phyloP scores from a whole-genome alignment of 73 alveolate species.

The Paramecium pentaurelia region DNA sequence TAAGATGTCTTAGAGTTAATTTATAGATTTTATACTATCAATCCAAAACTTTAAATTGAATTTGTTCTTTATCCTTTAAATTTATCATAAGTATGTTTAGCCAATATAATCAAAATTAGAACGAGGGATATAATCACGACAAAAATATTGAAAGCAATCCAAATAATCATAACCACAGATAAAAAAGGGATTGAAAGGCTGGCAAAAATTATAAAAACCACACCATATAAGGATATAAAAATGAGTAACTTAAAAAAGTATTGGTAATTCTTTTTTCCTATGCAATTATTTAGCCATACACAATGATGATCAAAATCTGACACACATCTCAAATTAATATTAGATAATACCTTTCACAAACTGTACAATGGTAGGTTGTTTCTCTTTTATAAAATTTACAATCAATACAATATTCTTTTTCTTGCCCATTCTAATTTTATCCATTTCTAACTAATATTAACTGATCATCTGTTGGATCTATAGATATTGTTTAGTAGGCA shows the following conservation, averaged over 20 bases:
- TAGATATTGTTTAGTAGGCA: not conserved
- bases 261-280: slow-evolving; percentile 39
- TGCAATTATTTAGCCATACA: slow-evolving; percentile 60
- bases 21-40: not conserved
- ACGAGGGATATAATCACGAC: not conserved
- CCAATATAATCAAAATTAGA: not conserved
- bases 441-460: not conserved
- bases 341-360: slow-evolving; percentile 3
- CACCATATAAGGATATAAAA: not conserved
- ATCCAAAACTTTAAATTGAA: too few species aligned
- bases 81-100: not conserved
- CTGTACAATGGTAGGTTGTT: slow-evolving; percentile 8
- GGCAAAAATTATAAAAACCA: not conserved
- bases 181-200: too few species aligned
- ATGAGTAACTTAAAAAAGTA: not conserved
- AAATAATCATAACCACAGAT: not conserved
- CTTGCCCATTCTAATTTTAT: not conserved
- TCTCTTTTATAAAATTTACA: not conserved
- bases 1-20: not conserved
- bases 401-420: not conserved
- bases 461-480: slow-evolving; percentile 11
- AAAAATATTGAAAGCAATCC: not conserved
- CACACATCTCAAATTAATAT: slow-evolving; percentile 12
- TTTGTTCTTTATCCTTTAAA: not conserved
- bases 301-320: slow-evolving; percentile 57